A percentile compares a stretch with the other conserved stretches of the same genome.
Evolutionary conservation across 1,284 basidiomycete species (phyloP).

Genomic region (Volvariella surrecta): DNA sequence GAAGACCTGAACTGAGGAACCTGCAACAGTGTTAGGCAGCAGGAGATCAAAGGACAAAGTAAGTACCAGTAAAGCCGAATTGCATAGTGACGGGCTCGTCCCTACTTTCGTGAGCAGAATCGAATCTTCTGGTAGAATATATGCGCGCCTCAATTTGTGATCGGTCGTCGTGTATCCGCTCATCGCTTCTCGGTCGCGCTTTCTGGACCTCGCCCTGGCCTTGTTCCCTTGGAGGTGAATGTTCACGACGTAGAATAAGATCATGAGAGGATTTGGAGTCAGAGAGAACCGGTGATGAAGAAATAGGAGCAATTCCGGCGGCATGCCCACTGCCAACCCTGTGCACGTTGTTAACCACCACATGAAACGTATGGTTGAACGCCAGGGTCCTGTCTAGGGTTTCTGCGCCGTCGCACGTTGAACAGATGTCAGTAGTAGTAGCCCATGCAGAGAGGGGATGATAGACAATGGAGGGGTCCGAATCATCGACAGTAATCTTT

Average conservation of each 20-base stretch:
- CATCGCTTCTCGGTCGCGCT: too few species aligned
- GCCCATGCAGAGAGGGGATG: constrained; percentile 31
- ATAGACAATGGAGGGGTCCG: constrained; percentile 32
- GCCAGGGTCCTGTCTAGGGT: constrained; percentile 14
- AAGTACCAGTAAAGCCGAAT: constrained; percentile 42
- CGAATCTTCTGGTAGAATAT: too few species aligned
- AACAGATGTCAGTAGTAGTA: constrained; percentile 23
- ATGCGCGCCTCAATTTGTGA: too few species aligned
- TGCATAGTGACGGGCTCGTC: constrained; percentile 31
- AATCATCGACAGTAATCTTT: constrained; percentile 39
- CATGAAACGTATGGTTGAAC: constrained; percentile 30
- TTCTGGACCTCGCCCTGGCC: too few species aligned
- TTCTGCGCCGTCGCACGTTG: constrained; percentile 25
- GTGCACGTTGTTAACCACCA: constrained; percentile 22
- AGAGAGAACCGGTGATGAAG: not conserved
- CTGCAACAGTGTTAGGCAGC: constrained; percentile 18
- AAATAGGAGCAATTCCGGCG: too few species aligned
- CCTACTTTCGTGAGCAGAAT: constrained; percentile 13
- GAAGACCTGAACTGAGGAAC: constrained; percentile 27
- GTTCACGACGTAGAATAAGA: too few species aligned
- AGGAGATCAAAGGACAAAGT: not conserved
- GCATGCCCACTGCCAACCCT: too few species aligned
- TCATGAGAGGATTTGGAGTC: constrained; percentile 11
- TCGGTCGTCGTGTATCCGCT: too few species aligned
- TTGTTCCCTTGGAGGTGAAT: too few species aligned